Evolutionary conservation across 2,329 filamentous ascomycete species (phyloP), one percentile per base, ranked within the genome.

Genomic region (Aspergillus pseudoterreus): DNA sequence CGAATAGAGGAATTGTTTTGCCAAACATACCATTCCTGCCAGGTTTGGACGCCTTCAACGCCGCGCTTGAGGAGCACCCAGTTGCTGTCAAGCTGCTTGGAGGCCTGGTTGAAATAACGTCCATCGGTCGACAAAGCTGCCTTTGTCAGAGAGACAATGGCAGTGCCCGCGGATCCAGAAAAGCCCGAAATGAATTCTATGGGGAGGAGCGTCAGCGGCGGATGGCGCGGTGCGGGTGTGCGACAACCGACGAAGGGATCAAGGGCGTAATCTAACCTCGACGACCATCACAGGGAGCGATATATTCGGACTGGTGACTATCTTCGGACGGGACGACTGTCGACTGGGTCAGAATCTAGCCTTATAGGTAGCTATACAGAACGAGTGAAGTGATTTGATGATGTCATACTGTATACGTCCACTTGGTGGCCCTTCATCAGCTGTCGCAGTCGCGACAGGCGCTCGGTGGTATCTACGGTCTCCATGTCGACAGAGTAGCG

Each of bases 231-330:
- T n/a, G 39, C 19, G 58, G 57, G 44, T 38, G 45, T 45, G 45
- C 33, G 43, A 22, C 11, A 9, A 49, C 49, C 44, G 27, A 45
- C 50, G 50, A 44, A 32, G 46, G 35, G 33, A 32, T 43, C 30
- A 45, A 43, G 48, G 44, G 41, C 46, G 49, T 11, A 53, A 53
- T 53, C 69, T 71, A 61, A 84, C 82, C 81, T 82, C 94, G 86
- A 60, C 94, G 85, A 55, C 82, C 92, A 76, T 99, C 94, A 69
- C 90, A 96, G n/a, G 87, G 85, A 46, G 94, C 94, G 71, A 96
- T 96, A 73, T 99, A 99, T 76, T 99, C 94, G 60, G 92, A 97
- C 61, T 92, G 90, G 71, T 99, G 94, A 68, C 90, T 92, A 71
- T 99, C 94, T 81, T 97, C 94, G 32, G 92, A 96, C 0, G 94